Base-by-base conservation (phyloP, 768 basidiomycete species). In the Lactifluus pinguis region DNA sequence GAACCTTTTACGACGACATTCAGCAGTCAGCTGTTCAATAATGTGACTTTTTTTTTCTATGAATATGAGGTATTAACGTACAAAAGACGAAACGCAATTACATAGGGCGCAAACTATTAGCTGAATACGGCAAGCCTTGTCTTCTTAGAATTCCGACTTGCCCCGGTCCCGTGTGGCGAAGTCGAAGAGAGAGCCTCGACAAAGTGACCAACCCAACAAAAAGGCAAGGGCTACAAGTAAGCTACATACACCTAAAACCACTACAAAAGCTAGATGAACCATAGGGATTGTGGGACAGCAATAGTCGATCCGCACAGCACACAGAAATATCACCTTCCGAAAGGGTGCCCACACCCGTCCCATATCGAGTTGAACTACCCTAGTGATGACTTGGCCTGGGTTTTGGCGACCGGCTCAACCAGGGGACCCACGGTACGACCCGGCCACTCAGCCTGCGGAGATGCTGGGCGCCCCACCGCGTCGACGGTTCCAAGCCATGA, bases 361-460 rank as follows among this genome's bases (percentile, higher is more conserved):
- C 13, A 17, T 34, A 49, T 42, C 36, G 39, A 6, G n/a, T 11
- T n/a, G 14, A 41, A 19, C 29, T 39, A 61, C 4, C 57, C 60
- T 61, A 61, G 29, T 61, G 53, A 54, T 38, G 3, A 38, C 50
- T 60, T 14, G 49, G 13, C 25, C 62, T 55, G 47, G 60, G 44
- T 65, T 79, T 81, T 6, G 85, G 84, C 13, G 78, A 74, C 39
- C 67, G 71, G 10, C 86, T 68, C 6, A 87, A 62, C 80, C 82
- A 85, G 19, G 82, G 79, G 1, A 75, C 67, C 15, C 82, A 85
- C 9, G 81, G 79, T 0, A 74, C 67, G 7, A 83, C 58, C 65
- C 76, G 80, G 9, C 79, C 85, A 65, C 79, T 80, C 39, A 79
- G 45, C 39, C 74, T 72, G 48, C 84, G 78, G 53, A 86, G 70